Base-by-base conservation (phyloP, 768 basidiomycete species). In the Pleurotus pulmonarius region DNA sequence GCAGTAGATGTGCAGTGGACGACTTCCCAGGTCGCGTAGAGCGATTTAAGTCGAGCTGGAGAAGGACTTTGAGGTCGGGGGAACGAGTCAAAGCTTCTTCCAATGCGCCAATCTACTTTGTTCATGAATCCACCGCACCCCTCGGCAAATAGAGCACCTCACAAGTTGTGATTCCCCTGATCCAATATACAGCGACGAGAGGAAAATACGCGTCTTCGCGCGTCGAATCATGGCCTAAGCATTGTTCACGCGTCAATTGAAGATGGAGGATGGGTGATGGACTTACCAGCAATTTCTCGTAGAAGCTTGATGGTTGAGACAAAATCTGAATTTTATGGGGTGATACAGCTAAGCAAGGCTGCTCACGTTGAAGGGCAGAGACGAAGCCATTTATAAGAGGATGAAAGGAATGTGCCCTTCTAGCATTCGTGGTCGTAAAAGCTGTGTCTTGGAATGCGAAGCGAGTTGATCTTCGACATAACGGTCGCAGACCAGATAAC, bases 131-230 rank as follows among this genome's bases (percentile, higher is more conserved):
- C 11, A 11, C 3, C 1, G 29, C 11, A 9, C 29, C 29, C 29
- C 29, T 11, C 9, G 9, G 29, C 29, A 34, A 9, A 34, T 34
- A 34, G 29, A 11, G n/a, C 29, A 48, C 76, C 88, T 62, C 56
- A 95, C 96, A 61, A 99, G 78, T 59, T 90, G 82, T 7, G 73
- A 72, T 68, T 97, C 93, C 49, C 85, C 80, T 9, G 85, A 80
- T 11, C 93, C 93, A 54, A 97, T 85, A 68, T 97, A 97, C 9
- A 97, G 73, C 1, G 92, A 92, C 0, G 96, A 97, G 25, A 99
- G 79, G 65, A 95, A 91, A 63, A 99, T 83, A 56, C 94, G 83
- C 49, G 75, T 70, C 56, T 84, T 82, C 0, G 96, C 96, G n/a
- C 82, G 76, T 44, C 73, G 73, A 52, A 98, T 85, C 79, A 92